Evolutionary conservation across 805 yeast species (phyloP).

Genomic region (Zygotorulaspora danielsina): DNA sequence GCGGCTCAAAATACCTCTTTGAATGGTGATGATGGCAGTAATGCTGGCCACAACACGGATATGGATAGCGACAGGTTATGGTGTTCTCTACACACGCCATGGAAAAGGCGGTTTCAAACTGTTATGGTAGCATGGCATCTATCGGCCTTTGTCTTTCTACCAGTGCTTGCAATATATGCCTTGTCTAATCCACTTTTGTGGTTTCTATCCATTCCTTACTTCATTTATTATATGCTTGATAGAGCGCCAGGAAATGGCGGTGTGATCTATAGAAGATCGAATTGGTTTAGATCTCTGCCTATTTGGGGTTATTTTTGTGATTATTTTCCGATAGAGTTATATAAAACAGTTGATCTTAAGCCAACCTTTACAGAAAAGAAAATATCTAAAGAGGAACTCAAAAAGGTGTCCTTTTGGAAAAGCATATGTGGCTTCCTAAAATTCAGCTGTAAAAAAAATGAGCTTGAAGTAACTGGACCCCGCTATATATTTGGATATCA

Average conservation of each 20-base stretch:
- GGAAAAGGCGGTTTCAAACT: conserved; percentile 58
- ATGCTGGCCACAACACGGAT: not conserved
- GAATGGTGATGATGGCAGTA: not conserved
- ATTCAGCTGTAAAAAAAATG: conserved; percentile 21
- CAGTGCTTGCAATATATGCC: conserved; percentile 50
- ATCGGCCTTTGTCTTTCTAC: conserved; percentile 52
- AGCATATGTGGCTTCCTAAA: conserved; percentile 1
- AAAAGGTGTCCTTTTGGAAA: not conserved
- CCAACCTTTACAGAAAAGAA: conserved; percentile 59
- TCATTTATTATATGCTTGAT: conserved; percentile 54
- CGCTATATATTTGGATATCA: conserved; percentile 87
- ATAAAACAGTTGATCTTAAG: conserved; percentile 60
- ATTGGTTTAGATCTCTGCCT: conserved; percentile 49
- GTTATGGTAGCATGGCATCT: conserved; percentile 69
- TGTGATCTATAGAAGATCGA: conserved; percentile 52
- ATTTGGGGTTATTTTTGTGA: conserved; percentile 69
- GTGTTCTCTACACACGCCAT: conserved; percentile 53
- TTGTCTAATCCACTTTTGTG: conserved; percentile 62
- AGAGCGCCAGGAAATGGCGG: conserved; percentile 74
- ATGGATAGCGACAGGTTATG: conserved; percentile 23
- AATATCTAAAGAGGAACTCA: conserved; percentile 11
- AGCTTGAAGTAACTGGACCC: conserved; percentile 50
- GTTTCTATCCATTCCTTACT: conserved; percentile 63
- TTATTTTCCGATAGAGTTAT: conserved; percentile 76
- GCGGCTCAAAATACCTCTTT: not conserved